phyloP scores from a whole-genome alignment of 2,329 filamentous ascomycete genomes.

The Alternaria brassicae region DNA sequence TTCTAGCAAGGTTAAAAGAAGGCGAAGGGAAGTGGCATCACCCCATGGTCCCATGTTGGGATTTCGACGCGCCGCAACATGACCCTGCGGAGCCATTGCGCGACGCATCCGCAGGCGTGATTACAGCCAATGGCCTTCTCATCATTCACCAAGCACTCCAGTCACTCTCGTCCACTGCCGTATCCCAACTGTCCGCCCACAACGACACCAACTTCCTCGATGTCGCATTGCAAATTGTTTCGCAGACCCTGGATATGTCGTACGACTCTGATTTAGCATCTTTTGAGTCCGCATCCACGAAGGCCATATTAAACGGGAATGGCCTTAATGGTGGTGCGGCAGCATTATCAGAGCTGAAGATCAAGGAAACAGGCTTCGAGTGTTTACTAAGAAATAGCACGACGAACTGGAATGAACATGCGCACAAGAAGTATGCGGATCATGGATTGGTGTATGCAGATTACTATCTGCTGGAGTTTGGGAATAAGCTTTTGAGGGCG shows the following conservation, averaged over 20 bases:
- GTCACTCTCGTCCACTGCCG: constrained; percentile 11
- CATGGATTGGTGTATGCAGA: constrained; percentile 61
- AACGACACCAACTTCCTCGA: constrained; percentile 21
- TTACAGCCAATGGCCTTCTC: constrained; percentile 53
- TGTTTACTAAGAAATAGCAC: constrained; percentile 58
- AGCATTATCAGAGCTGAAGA: constrained; percentile 23
- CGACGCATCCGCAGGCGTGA: constrained; percentile 52
- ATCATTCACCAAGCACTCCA: constrained; percentile 49
- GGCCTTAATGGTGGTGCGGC: not conserved
- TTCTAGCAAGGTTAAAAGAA: constrained; percentile 52
- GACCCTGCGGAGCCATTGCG: constrained; percentile 39
- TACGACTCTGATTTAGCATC: constrained; percentile 38
- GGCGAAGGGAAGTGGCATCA: constrained; percentile 40
- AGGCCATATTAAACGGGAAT: constrained; percentile 25
- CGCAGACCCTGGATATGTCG: constrained; percentile 41
- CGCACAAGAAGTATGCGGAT: constrained; percentile 54
- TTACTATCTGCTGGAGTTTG: constrained; percentile 57
- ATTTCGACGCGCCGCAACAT: constrained; percentile 59
- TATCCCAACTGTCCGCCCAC: not conserved
- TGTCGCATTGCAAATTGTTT: constrained; percentile 31
- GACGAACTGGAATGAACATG: constrained; percentile 57
- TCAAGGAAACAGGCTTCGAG: constrained; percentile 48
- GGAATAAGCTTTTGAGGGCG: constrained; percentile 55
- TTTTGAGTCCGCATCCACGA: constrained; percentile 22
- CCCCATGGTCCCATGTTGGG: constrained; percentile 56